phyloP scores from a whole-genome alignment of 306 rosid species.

The Begonia loranthoides region DNA sequence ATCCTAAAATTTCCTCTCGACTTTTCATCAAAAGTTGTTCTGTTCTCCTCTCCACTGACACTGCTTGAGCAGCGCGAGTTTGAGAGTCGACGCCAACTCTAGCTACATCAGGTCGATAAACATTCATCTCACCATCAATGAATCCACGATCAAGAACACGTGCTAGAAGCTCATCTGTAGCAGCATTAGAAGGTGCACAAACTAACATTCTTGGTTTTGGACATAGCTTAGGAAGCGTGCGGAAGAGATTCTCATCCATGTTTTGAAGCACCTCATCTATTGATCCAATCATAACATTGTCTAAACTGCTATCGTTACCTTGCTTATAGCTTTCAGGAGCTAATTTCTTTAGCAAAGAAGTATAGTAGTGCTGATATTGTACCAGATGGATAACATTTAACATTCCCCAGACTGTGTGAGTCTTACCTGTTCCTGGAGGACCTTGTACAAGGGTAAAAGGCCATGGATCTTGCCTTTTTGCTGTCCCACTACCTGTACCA shows the following conservation, averaged over 20 bases:
- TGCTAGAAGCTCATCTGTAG: slow-evolving; percentile 97
- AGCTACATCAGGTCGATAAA: slow-evolving; percentile 96
- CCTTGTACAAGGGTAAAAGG: slow-evolving; percentile 99
- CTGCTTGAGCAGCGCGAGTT: slow-evolving; percentile 99
- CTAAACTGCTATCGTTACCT: slow-evolving; percentile 63
- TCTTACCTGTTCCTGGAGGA: slow-evolving; percentile 99
- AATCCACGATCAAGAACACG: slow-evolving; percentile 98
- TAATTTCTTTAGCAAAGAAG: slow-evolving; percentile 87
- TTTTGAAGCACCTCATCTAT: slow-evolving; percentile 95
- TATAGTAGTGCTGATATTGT: slow-evolving; percentile 95
- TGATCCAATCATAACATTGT: slow-evolving; percentile 56
- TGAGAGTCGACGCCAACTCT: slow-evolving; percentile 98
- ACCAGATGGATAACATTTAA: slow-evolving; percentile 95
- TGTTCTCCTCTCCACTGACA: slow-evolving; percentile 96
- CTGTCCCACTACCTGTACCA: slow-evolving; percentile 71
- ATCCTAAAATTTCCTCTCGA: slow-evolving; percentile 69
- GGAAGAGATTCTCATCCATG: slow-evolving; percentile 92
- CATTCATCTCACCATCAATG: slow-evolving; percentile 98
- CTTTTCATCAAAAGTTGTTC: slow-evolving; percentile 85
- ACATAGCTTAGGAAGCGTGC: slow-evolving; percentile 86
- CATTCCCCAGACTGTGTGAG: slow-evolving; percentile 99
- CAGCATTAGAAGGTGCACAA: slow-evolving; percentile 98
- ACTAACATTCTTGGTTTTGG: slow-evolving; percentile 98
- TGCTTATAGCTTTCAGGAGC: slow-evolving; percentile 99
- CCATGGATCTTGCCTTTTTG: slow-evolving; percentile 96